Evolutionary conservation across 768 basidiomycete species (phyloP).

Genomic region (Rubroboletus satanas): DNA sequence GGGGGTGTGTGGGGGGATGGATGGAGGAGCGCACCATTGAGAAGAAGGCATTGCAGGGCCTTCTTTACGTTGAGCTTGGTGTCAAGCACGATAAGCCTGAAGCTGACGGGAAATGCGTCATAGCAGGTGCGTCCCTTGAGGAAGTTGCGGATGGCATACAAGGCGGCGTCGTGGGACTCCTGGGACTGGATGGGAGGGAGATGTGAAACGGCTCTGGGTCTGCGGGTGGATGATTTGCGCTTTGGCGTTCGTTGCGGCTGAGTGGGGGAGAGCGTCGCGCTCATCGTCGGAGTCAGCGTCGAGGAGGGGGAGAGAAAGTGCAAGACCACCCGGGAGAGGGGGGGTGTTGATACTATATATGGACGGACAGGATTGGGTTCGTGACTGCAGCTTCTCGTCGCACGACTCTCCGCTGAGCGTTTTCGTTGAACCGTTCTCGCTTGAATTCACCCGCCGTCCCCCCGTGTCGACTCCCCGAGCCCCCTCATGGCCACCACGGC

Average conservation of each 20-base stretch:
- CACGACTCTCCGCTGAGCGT: neutral
- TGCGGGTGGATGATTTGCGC: slow-evolving; percentile 52
- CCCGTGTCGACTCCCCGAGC: neutral
- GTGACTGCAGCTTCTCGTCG: neutral
- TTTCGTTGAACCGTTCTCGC: neutral
- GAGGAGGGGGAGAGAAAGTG: neutral
- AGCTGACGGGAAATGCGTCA: slow-evolving; percentile 96
- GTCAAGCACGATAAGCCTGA: slow-evolving; percentile 94
- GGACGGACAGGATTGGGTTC: slow-evolving; percentile 11
- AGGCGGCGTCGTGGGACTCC: slow-evolving; percentile 67
- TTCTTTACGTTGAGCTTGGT: slow-evolving; percentile 95
- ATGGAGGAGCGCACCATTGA: slow-evolving; percentile 54
- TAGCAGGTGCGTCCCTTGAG: slow-evolving; percentile 85
- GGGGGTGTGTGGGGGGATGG: neutral
- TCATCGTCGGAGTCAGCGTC: slow-evolving; percentile 33
- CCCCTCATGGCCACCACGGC: slow-evolving; percentile 8
- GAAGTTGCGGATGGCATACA: slow-evolving; percentile 70
- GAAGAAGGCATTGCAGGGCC: slow-evolving; percentile 80
- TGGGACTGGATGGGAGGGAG: slow-evolving; percentile 46
- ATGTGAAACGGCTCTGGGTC: slow-evolving; percentile 57
- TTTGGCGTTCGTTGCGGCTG: slow-evolving; percentile 49
- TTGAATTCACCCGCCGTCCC: neutral
- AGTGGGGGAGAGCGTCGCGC: slow-evolving; percentile 46
- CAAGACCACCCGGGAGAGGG: slow-evolving; percentile 11
- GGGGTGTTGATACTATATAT: slow-evolving; percentile 18